Percentiles rank a stretch among this genome's conserved stretches.
Conservation (phyloP, 2,329 filamentous ascomycete species). For the Alternaria consortialis region DNA sequence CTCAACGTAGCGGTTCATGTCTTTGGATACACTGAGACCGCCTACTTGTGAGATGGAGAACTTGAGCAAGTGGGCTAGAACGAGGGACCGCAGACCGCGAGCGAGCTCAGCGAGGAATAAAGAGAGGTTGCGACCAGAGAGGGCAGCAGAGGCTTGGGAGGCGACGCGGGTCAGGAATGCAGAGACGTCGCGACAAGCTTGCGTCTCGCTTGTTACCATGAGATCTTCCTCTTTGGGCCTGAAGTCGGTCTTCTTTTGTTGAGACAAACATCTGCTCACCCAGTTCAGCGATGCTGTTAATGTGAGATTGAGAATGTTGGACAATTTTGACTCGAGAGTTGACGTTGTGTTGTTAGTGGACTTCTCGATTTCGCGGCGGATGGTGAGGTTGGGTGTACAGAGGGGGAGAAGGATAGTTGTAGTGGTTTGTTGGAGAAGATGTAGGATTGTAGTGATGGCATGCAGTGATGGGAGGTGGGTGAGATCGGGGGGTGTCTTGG, state of each 20-base stretch:
- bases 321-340: constrained; percentile 85
- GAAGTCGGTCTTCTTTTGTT: constrained; percentile 90
- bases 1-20: constrained; percentile 91
- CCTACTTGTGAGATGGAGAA: constrained; percentile 93
- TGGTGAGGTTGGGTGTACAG: constrained; percentile 87
- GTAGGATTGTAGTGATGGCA: constrained; percentile 85
- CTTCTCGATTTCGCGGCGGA: constrained; percentile 88
- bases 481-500: constrained; percentile 87
- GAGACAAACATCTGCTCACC: constrained; percentile 74
- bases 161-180: constrained; percentile 78
- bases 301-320: constrained; percentile 72
- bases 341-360: constrained; percentile 76
- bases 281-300: constrained; percentile 79
- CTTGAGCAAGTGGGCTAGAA: constrained; percentile 93
- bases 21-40: constrained; percentile 93
- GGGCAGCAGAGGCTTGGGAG: constrained; percentile 68
- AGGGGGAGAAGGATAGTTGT: constrained; percentile 89
- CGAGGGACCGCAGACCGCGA: constrained; percentile 75
- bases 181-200: constrained; percentile 82
- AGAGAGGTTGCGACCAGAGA: constrained; percentile 85
- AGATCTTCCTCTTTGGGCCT: constrained; percentile 76
- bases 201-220: constrained; percentile 66
- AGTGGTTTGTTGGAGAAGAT: constrained; percentile 92
- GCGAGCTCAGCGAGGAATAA: constrained; percentile 86
- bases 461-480: constrained; percentile 81